These are phyloP conservation scores for Cornus controversa DNA, from an alignment of 148 eudicot species.

Conservation along the genomic window DNA sequence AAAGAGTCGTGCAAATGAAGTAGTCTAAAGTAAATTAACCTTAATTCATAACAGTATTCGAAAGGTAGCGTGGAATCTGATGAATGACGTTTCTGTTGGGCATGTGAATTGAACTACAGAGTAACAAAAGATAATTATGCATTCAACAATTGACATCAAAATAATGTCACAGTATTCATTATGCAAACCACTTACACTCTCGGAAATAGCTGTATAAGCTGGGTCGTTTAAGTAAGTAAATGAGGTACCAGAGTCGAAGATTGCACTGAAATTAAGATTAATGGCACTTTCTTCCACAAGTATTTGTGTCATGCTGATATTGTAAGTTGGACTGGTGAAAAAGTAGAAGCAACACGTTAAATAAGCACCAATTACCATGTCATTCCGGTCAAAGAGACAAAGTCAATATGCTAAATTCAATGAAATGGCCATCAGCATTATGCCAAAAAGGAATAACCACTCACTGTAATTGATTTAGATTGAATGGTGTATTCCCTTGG, in stretches of 20 bases:
- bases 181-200: conserved; percentile 27
- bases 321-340: conserved; percentile 55
- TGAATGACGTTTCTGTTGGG: conserved; percentile 26
- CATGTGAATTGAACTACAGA: conserved; percentile 48
- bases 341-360: background rate
- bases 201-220: conserved; percentile 57
- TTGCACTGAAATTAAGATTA: conserved; percentile 35
- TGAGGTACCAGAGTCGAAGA: conserved; percentile 89
- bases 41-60: conserved; percentile 40
- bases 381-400: conserved; percentile 3
- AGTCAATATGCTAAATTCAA: background rate
- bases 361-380: background rate
- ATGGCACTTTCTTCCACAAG: conserved; percentile 43
- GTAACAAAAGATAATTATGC: background rate
- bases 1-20: background rate
- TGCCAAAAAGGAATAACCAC: conserved; percentile 12
- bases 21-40: conserved; percentile 19
- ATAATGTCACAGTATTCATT: background rate
- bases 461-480: conserved; percentile 42
- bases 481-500: conserved; percentile 71
- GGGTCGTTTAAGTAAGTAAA: conserved; percentile 76
- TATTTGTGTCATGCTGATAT: conserved; percentile 50
- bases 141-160: background rate
- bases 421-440: conserved; percentile 1
- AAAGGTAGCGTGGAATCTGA: conserved; percentile 30